phyloP scores from a whole-genome alignment of 768 basidiomycete species.

The Boletellus sp. region DNA sequence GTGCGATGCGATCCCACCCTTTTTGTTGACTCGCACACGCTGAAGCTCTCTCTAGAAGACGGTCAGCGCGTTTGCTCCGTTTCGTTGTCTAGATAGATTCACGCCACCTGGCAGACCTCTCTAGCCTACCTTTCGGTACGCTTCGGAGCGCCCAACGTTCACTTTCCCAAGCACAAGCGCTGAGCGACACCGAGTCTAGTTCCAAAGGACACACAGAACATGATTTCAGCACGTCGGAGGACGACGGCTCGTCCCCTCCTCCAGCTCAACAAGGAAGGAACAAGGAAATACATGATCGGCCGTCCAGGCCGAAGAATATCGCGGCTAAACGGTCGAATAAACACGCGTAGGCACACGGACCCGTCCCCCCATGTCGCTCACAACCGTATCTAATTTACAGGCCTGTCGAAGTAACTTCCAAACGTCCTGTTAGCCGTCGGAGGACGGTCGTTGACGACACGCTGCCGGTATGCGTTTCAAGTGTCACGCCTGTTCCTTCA shows the following conservation, averaged over 20 bases:
- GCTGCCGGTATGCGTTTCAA: conserved; percentile 47
- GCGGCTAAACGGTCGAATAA: conserved; percentile 68
- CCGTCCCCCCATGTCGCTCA: neutral
- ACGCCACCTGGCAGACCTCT: conserved; percentile 43
- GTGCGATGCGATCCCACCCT: neutral
- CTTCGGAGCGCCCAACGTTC: conserved; percentile 61
- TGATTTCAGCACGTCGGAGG: conserved; percentile 6
- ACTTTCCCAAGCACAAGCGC: conserved; percentile 41
- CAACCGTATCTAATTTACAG: conserved; percentile 36
- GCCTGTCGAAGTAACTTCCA: conserved; percentile 79
- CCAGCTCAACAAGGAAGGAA: conserved; percentile 22
- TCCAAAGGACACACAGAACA: conserved; percentile 22
- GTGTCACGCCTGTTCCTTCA: neutral
- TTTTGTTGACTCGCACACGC: neutral
- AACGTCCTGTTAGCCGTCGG: conserved; percentile 74
- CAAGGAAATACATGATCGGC: conserved; percentile 40
- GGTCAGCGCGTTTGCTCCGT: conserved; percentile 11
- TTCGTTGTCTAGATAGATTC: conserved; percentile 1
- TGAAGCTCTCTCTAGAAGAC: conserved; percentile 28
- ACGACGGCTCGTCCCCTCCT: conserved; percentile 5
- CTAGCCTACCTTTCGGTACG: conserved; percentile 58
- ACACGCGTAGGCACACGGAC: conserved; percentile 66
- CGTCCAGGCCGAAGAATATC: conserved; percentile 41
- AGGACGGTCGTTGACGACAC: conserved; percentile 66
- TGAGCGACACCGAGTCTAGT: conserved; percentile 39